Base-by-base conservation (phyloP, 192 early-diverging fungal genomes). In the Paraglomus occultum region DNA sequence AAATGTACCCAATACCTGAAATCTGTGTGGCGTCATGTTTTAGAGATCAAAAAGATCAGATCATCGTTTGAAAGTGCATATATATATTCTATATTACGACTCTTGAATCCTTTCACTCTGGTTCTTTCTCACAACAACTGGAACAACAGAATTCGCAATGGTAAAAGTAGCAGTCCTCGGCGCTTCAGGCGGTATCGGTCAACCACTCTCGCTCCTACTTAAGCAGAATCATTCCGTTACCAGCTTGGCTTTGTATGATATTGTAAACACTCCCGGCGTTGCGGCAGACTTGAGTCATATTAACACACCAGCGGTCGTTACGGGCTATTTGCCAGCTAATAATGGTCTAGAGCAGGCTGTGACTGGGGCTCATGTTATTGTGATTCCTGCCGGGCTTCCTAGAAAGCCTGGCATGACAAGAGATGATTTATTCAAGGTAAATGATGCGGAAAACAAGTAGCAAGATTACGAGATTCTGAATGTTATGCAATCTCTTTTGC, bases 391-490 rank as follows among this genome's bases (percentile, higher is more conserved):
- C 64, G 95, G 96, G 77, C 91, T 99, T 15, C 96, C 96, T 64
- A 89, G 96, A 76, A 99, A 99, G 90, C 96, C 95, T 64, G 96
- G 95, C 60, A 99, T 99, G 96, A 94, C 95, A 71, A 91, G 96
- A 77, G 95, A 99, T 76, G 96, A 99, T 69, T 83, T 99, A 69
- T 99, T 99, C 90, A 99, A 97, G 62, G 71, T 74, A 58, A 15
- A 15, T 14, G 11, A 51, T 31, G 31, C 31, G 31, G 3, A 31
- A 31, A 31, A n/a, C n/a, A n/a, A n/a, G n/a, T n/a, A n/a, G n/a
- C n/a, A n/a, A n/a, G 31, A 31, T 31, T 31, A 31, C 31, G 31
- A 31, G 31, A 31, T 31, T 31, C 31, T 31, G n/a, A n/a, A n/a
- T n/a, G n/a, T n/a, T n/a, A n/a, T n/a, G n/a, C n/a, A n/a, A n/a